These are phyloP conservation scores for Nitzschia palea DNA, from an alignment of 108 stramenopile species.

Conservation along the genomic window DNA sequence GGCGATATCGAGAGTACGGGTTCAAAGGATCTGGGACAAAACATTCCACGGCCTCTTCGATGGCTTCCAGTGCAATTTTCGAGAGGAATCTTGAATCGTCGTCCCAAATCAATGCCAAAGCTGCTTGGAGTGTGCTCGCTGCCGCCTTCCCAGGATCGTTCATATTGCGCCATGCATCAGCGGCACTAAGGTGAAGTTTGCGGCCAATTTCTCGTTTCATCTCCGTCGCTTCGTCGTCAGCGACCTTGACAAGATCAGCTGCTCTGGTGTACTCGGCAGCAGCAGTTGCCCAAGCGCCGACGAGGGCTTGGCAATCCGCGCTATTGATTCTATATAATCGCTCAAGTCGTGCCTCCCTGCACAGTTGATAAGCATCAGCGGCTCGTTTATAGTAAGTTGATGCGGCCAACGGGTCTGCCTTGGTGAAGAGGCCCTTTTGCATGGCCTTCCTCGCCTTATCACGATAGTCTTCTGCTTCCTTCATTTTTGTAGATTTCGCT, in stretches of 20 bases:
- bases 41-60: constrained; percentile 77
- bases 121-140: constrained; percentile 49
- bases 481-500: constrained; percentile 69
- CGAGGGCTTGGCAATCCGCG: constrained; percentile 67
- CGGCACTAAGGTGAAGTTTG: constrained; percentile 61
- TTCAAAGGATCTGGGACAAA: constrained; percentile 83
- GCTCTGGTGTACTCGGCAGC: constrained; percentile 77
- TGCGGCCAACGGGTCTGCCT: constrained; percentile 75
- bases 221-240: constrained; percentile 40
- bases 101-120: constrained; percentile 58
- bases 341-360: constrained; percentile 71
- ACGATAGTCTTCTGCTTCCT: constrained; percentile 78
- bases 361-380: constrained; percentile 77
- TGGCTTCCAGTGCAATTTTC: constrained; percentile 48
- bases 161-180: constrained; percentile 65
- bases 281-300: constrained; percentile 73
- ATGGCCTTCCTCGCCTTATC: constrained; percentile 80
- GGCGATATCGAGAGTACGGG: constrained; percentile 68
- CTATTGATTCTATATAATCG: constrained; percentile 65
- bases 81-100: constrained; percentile 36
- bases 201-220: constrained; percentile 58
- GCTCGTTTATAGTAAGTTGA: constrained; percentile 84
- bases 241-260: constrained; percentile 56
- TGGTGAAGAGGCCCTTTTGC: constrained; percentile 62
- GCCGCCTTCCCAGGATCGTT: constrained; percentile 70